A percentile compares a stretch with the other conserved stretches of the same genome.
Conservation (phyloP, 2,329 filamentous ascomycete species). For the Claviceps humidiphila region DNA sequence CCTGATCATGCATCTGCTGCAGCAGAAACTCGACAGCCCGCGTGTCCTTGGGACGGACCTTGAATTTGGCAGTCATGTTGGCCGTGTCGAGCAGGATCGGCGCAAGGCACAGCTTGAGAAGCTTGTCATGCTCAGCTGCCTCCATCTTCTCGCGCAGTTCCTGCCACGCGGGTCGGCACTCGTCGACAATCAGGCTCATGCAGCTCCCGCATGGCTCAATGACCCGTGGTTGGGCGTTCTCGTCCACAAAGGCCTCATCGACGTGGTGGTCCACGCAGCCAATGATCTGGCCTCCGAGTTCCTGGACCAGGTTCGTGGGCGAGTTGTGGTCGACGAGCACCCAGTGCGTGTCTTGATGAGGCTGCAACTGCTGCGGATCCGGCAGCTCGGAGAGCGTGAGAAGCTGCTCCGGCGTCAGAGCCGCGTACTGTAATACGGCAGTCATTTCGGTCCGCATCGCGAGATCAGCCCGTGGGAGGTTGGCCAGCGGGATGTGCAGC, state of each 20-base stretch:
- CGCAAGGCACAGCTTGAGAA: constrained; percentile 55
- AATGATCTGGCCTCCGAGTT: constrained; percentile 39
- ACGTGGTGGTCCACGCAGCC: constrained; percentile 70
- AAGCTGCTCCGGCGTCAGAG: constrained; percentile 45
- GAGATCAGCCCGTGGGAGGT: constrained; percentile 56
- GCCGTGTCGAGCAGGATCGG: constrained; percentile 63
- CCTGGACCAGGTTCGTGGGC: constrained; percentile 46
- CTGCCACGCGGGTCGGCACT: constrained; percentile 46
- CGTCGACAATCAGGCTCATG: constrained; percentile 52
- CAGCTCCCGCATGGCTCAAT: constrained; percentile 61
- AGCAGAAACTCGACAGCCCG: constrained; percentile 47
- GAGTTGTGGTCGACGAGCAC: constrained; percentile 71
- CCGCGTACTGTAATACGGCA: constrained; percentile 48
- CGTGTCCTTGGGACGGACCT: constrained; percentile 50
- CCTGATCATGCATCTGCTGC: constrained; percentile 22
- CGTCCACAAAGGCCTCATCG: constrained; percentile 47
- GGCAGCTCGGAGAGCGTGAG: constrained; percentile 46
- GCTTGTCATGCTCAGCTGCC: constrained; percentile 32
- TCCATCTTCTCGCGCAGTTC: constrained; percentile 17
- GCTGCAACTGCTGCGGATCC: constrained; percentile 21
- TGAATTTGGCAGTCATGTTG: constrained; percentile 48
- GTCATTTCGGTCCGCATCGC: constrained; percentile 59
- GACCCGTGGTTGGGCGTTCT: constrained; percentile 39
- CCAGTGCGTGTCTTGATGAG: constrained; percentile 47
- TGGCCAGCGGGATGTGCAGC: constrained; percentile 60